phyloP scores from a whole-genome alignment of 352 stramenopile genomes.

The Aphanomyces invadans region DNA sequence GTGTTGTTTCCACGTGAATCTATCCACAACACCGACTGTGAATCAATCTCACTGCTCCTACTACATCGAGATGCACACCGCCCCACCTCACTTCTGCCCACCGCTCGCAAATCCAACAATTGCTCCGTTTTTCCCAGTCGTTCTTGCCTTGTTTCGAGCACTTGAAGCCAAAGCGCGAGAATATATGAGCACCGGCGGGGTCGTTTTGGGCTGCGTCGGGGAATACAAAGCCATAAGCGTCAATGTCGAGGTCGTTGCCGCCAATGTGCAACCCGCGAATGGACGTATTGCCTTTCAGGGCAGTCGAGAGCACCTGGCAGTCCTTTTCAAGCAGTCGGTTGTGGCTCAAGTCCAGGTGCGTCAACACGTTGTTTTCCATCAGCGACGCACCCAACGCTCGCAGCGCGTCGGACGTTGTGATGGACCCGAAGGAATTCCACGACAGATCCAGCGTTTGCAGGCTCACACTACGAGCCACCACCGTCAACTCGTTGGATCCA shows the following conservation, averaged over 20 bases:
- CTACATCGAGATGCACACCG: not conserved
- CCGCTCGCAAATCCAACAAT: conserved; percentile 22
- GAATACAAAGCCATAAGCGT: conserved; percentile 20
- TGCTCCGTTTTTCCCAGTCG: conserved; percentile 16
- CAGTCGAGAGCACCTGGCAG: not conserved
- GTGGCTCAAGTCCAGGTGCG: conserved; percentile 24
- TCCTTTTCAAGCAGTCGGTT: conserved; percentile 13
- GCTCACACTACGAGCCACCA: not conserved
- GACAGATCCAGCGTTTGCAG: conserved; percentile 19
- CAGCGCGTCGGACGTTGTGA: conserved; percentile 4
- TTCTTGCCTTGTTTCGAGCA: not conserved
- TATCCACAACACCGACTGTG: not conserved
- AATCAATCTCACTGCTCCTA: not conserved
- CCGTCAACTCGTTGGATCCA: not conserved
- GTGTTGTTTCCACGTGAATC: conserved; percentile 13
- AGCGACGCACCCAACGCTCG: conserved; percentile 1
- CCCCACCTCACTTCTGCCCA: conserved; percentile 13
- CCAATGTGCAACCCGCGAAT: conserved; percentile 17
- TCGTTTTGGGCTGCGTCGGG: conserved; percentile 20
- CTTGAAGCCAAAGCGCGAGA: conserved; percentile 5
- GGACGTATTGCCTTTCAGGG: not conserved
- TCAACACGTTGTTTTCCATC: conserved; percentile 2
- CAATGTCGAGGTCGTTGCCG: conserved; percentile 18
- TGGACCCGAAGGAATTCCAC: conserved; percentile 21
- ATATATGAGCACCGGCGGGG: conserved; percentile 11